These are phyloP conservation scores for Sordariomycetes sp. DNA, from an alignment of 2,329 filamentous ascomycete species.

Conservation along the genomic window DNA sequence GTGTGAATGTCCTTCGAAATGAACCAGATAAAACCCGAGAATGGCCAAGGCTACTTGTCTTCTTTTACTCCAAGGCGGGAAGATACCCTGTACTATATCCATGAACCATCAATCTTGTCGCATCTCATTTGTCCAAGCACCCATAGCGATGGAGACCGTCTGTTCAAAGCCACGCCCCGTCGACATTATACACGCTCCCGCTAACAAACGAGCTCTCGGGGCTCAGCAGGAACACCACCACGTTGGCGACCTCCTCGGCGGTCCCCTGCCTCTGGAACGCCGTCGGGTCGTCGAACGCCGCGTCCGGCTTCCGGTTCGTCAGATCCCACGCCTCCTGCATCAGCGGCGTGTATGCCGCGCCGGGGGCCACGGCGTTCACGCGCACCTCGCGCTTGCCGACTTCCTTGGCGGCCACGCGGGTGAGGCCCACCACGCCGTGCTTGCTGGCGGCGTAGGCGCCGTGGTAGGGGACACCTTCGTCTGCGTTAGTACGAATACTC, in stretches of 20 bases:
- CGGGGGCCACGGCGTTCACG: conserved; percentile 22
- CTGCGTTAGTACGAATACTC: neutral
- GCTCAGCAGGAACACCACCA: conserved; percentile 29
- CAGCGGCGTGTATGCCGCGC: conserved; percentile 23
- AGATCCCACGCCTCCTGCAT: conserved; percentile 23
- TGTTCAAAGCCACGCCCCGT: conserved; percentile 17
- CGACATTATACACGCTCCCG: conserved; percentile 24
- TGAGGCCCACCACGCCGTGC: conserved; percentile 24
- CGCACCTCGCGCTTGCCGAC: conserved; percentile 30
- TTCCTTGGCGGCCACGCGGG: conserved; percentile 24
- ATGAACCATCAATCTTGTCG: no score
- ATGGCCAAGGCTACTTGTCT: no score
- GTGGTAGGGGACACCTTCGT: conserved; percentile 23
- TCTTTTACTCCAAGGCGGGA: no score
- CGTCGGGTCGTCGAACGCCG: conserved; percentile 23
- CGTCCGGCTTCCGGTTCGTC: conserved; percentile 12
- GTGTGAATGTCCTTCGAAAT: no score
- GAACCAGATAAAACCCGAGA: no score
- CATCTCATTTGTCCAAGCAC: no score
- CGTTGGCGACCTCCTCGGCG: conserved; percentile 26
- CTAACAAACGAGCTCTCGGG: conserved; percentile 26
- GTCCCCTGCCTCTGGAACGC: conserved; percentile 25
- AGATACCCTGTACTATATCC: no score
- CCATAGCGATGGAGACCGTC: no score
- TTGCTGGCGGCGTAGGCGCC: conserved; percentile 28